phyloP scores from a whole-genome alignment of 768 basidiomycete species.

The Tylopilus plumbeoviolaceoides region DNA sequence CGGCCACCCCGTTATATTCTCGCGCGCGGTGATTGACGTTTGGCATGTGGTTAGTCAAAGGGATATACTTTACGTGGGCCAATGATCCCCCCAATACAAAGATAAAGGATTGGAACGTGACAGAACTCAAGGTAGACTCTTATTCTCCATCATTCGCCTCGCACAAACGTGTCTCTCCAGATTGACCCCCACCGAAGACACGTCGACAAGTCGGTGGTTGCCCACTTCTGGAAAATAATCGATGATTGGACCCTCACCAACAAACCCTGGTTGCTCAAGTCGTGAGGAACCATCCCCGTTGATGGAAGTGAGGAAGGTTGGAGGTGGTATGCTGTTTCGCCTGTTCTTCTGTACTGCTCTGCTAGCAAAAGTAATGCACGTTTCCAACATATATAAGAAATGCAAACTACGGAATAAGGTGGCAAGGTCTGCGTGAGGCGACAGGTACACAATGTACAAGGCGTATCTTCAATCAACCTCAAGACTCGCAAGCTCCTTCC shows the following conservation, averaged over 20 bases:
- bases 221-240: slow-evolving; percentile 92
- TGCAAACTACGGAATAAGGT: background rate
- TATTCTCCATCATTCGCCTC: background rate
- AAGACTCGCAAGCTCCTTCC: slow-evolving; percentile 63
- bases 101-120: slow-evolving; percentile 97
- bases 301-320: background rate
- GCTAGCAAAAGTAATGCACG: background rate
- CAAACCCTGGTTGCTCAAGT: slow-evolving; percentile 70
- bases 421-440: background rate
- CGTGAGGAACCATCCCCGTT: slow-evolving; percentile 20
- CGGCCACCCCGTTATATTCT: background rate
- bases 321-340: background rate
- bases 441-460: background rate
- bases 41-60: slow-evolving; percentile 63
- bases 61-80: slow-evolving; percentile 91
- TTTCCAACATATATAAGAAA: background rate
- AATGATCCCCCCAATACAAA: slow-evolving; percentile 87
- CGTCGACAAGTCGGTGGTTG: slow-evolving; percentile 91
- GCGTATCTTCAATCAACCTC: slow-evolving; percentile 13
- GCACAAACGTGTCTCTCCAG: slow-evolving; percentile 36
- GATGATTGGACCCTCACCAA: slow-evolving; percentile 81
- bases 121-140: slow-evolving; percentile 72
- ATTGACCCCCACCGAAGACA: slow-evolving; percentile 88
- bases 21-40: background rate
- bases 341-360: background rate